Conservation (phyloP, 768 basidiomycete genomes). For the Dioszegia hungarica region DNA sequence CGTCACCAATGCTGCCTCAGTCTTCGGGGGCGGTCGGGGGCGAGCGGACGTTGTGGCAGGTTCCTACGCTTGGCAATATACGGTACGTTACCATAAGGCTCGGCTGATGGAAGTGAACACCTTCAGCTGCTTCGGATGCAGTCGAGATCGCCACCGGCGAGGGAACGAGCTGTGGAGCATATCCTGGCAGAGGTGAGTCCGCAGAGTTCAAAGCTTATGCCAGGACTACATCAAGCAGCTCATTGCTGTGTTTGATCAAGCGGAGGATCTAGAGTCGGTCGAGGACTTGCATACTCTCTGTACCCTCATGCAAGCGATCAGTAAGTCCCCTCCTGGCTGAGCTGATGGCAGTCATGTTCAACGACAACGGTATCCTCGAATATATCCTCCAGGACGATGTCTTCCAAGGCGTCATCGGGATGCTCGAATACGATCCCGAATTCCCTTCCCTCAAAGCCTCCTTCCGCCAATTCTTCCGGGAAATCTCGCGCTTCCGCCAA, state of each 20-base stretch:
- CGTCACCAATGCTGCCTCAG: slow-evolving; percentile 24
- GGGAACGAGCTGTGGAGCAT: slow-evolving; percentile 83
- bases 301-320: slow-evolving; percentile 86
- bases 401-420: slow-evolving; percentile 87
- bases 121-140: slow-evolving; percentile 50
- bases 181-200: slow-evolving; percentile 71
- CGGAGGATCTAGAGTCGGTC: slow-evolving; percentile 88
- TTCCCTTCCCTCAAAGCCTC: slow-evolving; percentile 95
- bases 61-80: slow-evolving; percentile 37
- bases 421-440: slow-evolving; percentile 98
- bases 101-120: slow-evolving; percentile 31
- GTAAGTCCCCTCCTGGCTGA: slow-evolving; percentile 54
- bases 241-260: slow-evolving; percentile 75
- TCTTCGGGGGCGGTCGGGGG: not conserved
- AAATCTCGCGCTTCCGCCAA: slow-evolving; percentile 79
- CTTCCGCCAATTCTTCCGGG: slow-evolving; percentile 85
- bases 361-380: slow-evolving; percentile 91
- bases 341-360: slow-evolving; percentile 80
- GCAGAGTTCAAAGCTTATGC: not conserved
- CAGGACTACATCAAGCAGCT: slow-evolving; percentile 84
- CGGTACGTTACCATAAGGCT: slow-evolving; percentile 15
- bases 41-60: slow-evolving; percentile 23
- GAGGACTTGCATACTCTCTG: slow-evolving; percentile 86
- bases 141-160: slow-evolving; percentile 64
- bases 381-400: slow-evolving; percentile 88